Evolutionary conservation across 331 rosid genomes (phyloP), one percentile per base, ranked within the genome.

Genomic region (Quercus tomentella): DNA sequence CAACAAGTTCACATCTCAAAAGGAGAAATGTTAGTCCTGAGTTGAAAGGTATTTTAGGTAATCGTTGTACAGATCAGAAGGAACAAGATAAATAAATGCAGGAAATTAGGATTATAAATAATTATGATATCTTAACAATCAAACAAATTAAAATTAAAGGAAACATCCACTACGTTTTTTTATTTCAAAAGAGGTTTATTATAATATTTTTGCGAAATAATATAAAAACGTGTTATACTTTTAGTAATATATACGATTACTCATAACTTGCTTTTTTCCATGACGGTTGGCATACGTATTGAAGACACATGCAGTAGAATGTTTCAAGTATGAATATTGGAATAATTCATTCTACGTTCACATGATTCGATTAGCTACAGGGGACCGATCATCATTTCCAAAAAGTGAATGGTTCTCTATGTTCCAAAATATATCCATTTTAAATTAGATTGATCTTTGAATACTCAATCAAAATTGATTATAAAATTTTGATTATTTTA

Each of bases 191-290:
- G 63, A 23, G 67, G 20, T 23, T 11, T 60, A 11, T 60, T 21
- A 57, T 63, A 6, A 28, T 60, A 30, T 60, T 23, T 11, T 23
- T 60, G 33, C 17, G 20, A 31, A 31, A 31, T 10, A 31, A 11
- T 1, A 60, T 23, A 25, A 60, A 16, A 60, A 60, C 25, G 67
- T 23, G 25, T 25, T 60, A 60, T 25, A 2, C 20, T 12, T 52
- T 52, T 15, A 16, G 11, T 63, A 63, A 15, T 63, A 28, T 25
- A 21, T 23, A 60, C 15, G 30, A 7, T 15, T 26, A 62, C 4
- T 62, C 20, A 31, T 18, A 10, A 26, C 70, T 74, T 85, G 78
- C 87, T 79, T 85, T 49, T 49, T 83, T 81, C 22, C 78, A 75
- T 31, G 55, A 74, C 58, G 82, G 83, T 88, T 88, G 83, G 77